Conservation (phyloP, 2,329 filamentous ascomycete species). For the Tolypocladium sp. region DNA sequence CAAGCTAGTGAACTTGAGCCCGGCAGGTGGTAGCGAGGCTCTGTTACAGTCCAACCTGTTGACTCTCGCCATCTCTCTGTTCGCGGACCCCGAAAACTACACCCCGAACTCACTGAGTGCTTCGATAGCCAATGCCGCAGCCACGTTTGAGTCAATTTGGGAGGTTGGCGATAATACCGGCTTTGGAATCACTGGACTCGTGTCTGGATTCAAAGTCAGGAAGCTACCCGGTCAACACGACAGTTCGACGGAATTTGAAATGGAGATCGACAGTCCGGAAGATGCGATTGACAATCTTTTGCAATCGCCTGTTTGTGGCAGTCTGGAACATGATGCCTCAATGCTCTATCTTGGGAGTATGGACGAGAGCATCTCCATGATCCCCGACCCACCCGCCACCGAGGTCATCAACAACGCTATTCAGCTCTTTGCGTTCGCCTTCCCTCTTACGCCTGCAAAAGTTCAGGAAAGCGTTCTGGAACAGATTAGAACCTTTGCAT, state of each 20-base stretch:
- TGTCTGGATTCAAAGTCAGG: conserved; percentile 66
- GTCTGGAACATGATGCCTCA: conserved; percentile 83
- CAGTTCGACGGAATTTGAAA: conserved; percentile 29
- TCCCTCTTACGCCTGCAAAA: conserved; percentile 80
- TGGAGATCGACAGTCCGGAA: conserved; percentile 51
- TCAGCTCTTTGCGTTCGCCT: conserved; percentile 81
- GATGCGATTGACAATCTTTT: conserved; percentile 53
- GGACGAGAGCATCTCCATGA: conserved; percentile 30
- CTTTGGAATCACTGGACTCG: conserved; percentile 83
- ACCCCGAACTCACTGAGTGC: conserved; percentile 76
- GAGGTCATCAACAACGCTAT: conserved; percentile 94
- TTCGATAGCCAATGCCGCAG: conserved; percentile 83
- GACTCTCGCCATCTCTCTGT: conserved; percentile 80
- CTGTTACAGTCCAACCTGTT: conserved; percentile 86
- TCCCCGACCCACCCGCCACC: conserved; percentile 74
- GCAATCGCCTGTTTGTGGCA: conserved; percentile 67
- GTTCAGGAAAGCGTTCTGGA: conserved; percentile 95
- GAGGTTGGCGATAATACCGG: conserved; percentile 90
- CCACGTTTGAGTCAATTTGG: conserved; percentile 89
- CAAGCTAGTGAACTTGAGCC: conserved; percentile 81
- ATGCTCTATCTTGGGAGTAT: conserved; percentile 56
- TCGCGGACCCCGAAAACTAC: conserved; percentile 88
- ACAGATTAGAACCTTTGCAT: conserved; percentile 84
- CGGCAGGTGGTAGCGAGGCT: conserved; percentile 74
- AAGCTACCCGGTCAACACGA: conserved; percentile 62